Evolutionary conservation across 805 yeast species (phyloP).

Genomic region (Ogataea siamensis): DNA sequence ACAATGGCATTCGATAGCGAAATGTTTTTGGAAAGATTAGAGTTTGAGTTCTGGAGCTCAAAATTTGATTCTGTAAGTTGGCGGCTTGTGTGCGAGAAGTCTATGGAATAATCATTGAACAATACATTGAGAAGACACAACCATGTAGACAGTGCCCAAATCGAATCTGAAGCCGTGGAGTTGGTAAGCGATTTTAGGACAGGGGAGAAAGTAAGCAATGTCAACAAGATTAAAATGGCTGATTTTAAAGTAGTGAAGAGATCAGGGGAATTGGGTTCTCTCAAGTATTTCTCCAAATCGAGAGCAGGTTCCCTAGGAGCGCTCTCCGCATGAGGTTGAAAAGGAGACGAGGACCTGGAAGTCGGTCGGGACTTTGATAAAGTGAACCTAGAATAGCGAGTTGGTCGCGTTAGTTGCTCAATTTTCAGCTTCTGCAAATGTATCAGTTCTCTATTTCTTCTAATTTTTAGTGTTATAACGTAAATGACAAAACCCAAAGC

Average conservation of each 20-base stretch:
- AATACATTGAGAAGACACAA: constrained; percentile 66
- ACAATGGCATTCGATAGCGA: constrained; percentile 85
- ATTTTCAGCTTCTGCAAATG: constrained; percentile 29
- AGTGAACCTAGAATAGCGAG: constrained; percentile 18
- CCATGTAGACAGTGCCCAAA: constrained; percentile 89
- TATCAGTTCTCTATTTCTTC: constrained; percentile 31
- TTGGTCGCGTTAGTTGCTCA: constrained; percentile 25
- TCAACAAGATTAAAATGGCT: constrained; percentile 62
- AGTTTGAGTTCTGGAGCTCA: constrained; percentile 27
- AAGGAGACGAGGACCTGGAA: constrained; percentile 26
- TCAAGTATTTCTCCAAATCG: constrained; percentile 26
- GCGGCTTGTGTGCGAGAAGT: constrained; percentile 30
- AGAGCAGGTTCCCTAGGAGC: constrained; percentile 6
- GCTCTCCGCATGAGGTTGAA: constrained; percentile 9
- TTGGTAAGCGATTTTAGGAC: constrained; percentile 83
- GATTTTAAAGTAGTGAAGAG: constrained; percentile 51
- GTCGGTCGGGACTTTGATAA: constrained; percentile 23
- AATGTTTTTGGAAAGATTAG: constrained; percentile 77
- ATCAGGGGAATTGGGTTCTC: constrained; percentile 30
- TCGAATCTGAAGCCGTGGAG: constrained; percentile 89
- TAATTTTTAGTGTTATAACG: constrained; percentile 28
- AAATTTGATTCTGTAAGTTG: constrained; percentile 15
- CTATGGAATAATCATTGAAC: constrained; percentile 65
- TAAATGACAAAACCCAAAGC: constrained; percentile 37
- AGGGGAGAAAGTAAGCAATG: constrained; percentile 79